Conservation (phyloP, 768 basidiomycete genomes). For the Termitomyces sp. region DNA sequence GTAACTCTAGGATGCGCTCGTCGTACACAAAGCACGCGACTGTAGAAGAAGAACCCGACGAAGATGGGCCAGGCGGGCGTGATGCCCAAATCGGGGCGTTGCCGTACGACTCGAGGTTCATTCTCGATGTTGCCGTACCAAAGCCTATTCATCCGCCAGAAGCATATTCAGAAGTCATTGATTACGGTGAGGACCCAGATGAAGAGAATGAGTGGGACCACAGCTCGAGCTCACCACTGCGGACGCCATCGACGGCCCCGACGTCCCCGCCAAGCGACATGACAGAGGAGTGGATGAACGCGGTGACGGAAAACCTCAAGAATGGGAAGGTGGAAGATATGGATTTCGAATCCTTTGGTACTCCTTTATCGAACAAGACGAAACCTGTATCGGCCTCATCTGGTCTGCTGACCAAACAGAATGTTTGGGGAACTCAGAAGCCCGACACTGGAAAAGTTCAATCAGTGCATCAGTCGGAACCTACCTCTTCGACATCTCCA, state of each 20-base stretch:
- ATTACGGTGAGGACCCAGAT: constrained; percentile 21
- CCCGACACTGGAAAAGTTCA: constrained; percentile 13
- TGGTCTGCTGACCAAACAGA: constrained; percentile 2
- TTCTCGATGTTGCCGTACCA: constrained; percentile 34
- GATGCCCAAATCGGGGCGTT: constrained; percentile 21
- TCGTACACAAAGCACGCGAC: constrained; percentile 28
- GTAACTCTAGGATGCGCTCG: not conserved
- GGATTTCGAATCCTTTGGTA: constrained; percentile 3
- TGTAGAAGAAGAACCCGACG: constrained; percentile 41
- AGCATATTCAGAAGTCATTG: constrained; percentile 32
- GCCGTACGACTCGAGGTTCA: constrained; percentile 26
- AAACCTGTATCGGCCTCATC: constrained; percentile 2
- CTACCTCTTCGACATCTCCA: constrained; percentile 3
- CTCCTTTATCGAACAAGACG: constrained; percentile 1
- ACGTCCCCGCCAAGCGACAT: constrained; percentile 20
- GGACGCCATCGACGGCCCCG: constrained; percentile 22
- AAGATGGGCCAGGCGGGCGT: constrained; percentile 26
- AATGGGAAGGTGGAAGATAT: constrained; percentile 13
- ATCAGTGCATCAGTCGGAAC: constrained; percentile 12
- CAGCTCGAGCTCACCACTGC: constrained; percentile 17
- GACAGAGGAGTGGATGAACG: constrained; percentile 21
- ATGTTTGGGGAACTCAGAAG: constrained; percentile 4
- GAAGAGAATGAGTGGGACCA: constrained; percentile 14
- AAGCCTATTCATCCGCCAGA: constrained; percentile 34
- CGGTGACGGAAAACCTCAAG: constrained; percentile 18